Percentiles rank a stretch among this genome's conserved stretches.
These are phyloP conservation scores for Chrysopogon serrulatus DNA, from an alignment of 176 grass and related monocot species.

Conservation along the genomic window DNA sequence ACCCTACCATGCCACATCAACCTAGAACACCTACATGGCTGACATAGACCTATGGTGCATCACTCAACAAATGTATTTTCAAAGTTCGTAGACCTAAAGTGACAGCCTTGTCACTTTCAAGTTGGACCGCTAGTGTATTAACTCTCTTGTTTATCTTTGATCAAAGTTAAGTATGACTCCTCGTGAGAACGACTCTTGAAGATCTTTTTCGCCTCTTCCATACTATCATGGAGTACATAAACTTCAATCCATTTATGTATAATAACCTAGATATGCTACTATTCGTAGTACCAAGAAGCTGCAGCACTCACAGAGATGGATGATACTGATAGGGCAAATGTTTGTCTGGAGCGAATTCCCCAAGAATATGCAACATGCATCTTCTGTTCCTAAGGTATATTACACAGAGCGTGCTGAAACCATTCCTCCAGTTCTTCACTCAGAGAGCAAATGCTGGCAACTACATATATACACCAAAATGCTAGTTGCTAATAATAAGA, in stretches of 20 bases:
- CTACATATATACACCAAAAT: slow-evolving; percentile 16
- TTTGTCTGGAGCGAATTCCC: neutral
- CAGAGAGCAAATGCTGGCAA: neutral
- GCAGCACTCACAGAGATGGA: neutral
- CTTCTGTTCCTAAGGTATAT: neutral
- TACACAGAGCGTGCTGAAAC: neutral
- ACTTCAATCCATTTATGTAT: neutral
- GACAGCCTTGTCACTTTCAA: no score
- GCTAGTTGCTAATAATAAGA: neutral
- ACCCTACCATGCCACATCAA: no score
- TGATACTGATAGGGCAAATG: neutral
- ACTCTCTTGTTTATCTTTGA: no score
- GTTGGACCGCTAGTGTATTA: no score
- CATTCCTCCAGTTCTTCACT: neutral
- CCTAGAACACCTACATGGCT: no score
- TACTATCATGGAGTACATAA: neutral
- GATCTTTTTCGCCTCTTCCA: neutral
- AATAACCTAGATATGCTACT: neutral
- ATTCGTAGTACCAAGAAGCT: neutral
- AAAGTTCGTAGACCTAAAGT: no score
- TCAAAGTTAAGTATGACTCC: no score
- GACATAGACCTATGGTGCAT: no score
- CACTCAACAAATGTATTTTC: no score
- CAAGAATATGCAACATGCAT: neutral
- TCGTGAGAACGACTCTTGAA: no score